Evolutionary conservation across 1,139 yeast species (phyloP).

Genomic region (Candida freyschussii): DNA sequence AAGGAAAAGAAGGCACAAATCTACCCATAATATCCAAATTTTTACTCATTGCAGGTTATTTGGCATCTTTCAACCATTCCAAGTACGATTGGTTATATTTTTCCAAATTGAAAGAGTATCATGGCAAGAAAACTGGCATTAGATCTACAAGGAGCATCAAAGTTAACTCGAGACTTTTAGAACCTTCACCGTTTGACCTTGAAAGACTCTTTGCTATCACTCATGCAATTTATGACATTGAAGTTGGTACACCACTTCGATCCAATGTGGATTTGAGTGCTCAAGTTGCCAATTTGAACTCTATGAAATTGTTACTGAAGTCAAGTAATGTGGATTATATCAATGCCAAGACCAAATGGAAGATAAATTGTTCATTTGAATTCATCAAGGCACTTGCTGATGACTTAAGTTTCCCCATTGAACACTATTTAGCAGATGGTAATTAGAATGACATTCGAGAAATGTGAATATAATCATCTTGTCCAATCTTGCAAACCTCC

Average conservation of each 20-base stretch:
- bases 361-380: slow-evolving; percentile 52
- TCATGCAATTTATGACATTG: slow-evolving; percentile 45
- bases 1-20: slow-evolving; percentile 30
- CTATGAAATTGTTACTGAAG: slow-evolving; percentile 49
- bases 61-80: slow-evolving; percentile 64
- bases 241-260: slow-evolving; percentile 26
- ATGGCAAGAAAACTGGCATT: slow-evolving; percentile 34
- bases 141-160: slow-evolving; percentile 35
- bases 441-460: slow-evolving; percentile 1
- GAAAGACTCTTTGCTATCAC: slow-evolving; percentile 66
- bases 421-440: slow-evolving; percentile 39
- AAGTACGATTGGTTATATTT: slow-evolving; percentile 56
- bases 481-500: slow-evolving; percentile 37
- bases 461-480: slow-evolving; percentile 24
- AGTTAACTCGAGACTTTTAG: slow-evolving; percentile 49
- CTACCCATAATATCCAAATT: slow-evolving; percentile 56
- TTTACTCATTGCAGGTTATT: slow-evolving; percentile 60
- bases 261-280: slow-evolving; percentile 46
- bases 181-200: slow-evolving; percentile 60
- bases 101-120: slow-evolving; percentile 52
- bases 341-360: slow-evolving; percentile 62
- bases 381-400: slow-evolving; percentile 46
- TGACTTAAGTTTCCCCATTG: slow-evolving; percentile 51
- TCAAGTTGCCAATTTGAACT: slow-evolving; percentile 56
- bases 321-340: slow-evolving; percentile 43